phyloP scores from a whole-genome alignment of 108 stramenopile genomes.

The Schizochytrium sp. region DNA sequence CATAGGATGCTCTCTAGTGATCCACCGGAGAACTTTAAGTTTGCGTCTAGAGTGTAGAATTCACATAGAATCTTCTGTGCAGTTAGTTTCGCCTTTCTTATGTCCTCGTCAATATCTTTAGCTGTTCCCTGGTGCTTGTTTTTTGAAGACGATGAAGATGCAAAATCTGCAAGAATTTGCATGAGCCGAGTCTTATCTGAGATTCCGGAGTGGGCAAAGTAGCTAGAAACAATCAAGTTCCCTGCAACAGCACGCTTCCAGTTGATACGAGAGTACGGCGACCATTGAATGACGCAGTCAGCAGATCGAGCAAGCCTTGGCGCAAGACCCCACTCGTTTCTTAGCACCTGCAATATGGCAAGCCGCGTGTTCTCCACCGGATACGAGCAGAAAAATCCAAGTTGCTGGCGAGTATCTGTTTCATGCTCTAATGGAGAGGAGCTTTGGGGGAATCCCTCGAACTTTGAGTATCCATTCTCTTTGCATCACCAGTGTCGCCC shows the following conservation, averaged over 20 bases:
- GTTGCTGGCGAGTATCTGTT: neutral
- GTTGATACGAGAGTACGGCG: slow-evolving; percentile 32
- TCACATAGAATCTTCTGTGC: neutral
- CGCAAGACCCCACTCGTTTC: neutral
- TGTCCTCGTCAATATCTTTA: neutral
- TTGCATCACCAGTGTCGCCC: too few species aligned
- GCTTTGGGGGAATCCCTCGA: neutral
- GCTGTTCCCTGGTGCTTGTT: neutral
- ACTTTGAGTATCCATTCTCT: too few species aligned
- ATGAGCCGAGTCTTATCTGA: slow-evolving; percentile 39
- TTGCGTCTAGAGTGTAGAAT: neutral
- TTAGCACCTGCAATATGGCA: slow-evolving; percentile 19
- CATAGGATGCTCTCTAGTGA: neutral
- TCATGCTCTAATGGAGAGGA: neutral
- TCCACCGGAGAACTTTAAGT: neutral
- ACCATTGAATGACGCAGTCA: slow-evolving; percentile 43
- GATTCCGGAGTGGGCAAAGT: slow-evolving; percentile 27
- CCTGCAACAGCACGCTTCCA: neutral
- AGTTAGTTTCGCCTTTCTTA: neutral
- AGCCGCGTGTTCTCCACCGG: slow-evolving; percentile 29
- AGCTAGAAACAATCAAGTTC: slow-evolving; percentile 5
- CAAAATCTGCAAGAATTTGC: neutral
- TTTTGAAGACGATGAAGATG: neutral
- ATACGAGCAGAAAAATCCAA: slow-evolving; percentile 31
- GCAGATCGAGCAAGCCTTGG: neutral